Evolutionary conservation across 805 yeast genomes (phyloP).

Genomic region (Metschnikowia peoriensis): DNA sequence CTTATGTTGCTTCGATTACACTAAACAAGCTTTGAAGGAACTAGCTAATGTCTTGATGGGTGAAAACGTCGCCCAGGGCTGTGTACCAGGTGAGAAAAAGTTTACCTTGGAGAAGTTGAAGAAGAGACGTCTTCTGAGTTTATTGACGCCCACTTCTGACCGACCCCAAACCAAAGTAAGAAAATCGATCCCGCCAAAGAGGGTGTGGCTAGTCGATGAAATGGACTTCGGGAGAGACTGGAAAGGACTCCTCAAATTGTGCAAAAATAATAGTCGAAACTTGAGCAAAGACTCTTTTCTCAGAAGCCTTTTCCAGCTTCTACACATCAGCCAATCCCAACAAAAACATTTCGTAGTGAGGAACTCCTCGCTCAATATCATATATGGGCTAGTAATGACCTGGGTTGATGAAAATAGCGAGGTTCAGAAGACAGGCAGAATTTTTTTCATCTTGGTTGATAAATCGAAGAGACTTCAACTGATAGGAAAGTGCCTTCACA

Average conservation of each 20-base stretch:
- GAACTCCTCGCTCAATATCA: conserved; percentile 51
- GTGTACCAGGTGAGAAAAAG: conserved; percentile 54
- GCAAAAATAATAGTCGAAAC: conserved; percentile 34
- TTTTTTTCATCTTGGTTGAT: conserved; percentile 50
- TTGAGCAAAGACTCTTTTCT: conserved; percentile 27
- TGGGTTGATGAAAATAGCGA: conserved; percentile 41
- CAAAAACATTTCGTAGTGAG: conserved; percentile 55
- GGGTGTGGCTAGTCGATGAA: conserved; percentile 58
- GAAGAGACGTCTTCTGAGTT: conserved; percentile 24
- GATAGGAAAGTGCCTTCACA: conserved; percentile 53
- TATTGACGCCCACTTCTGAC: conserved; percentile 10
- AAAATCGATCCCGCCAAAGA: conserved; percentile 25
- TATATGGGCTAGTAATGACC: conserved; percentile 54
- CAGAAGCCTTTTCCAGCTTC: conserved; percentile 29
- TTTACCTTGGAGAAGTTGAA: conserved; percentile 23
- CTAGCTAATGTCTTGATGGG: conserved; percentile 56
- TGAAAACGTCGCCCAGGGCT: conserved; percentile 48
- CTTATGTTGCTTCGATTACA: conserved; percentile 61
- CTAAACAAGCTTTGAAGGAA: conserved; percentile 48
- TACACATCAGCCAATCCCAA: conserved; percentile 26
- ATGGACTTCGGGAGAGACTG: conserved; percentile 51
- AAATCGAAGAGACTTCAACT: conserved; percentile 52
- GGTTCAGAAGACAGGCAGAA: conserved; percentile 34
- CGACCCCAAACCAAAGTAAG: conserved; percentile 4
- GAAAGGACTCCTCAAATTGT: conserved; percentile 43